These are phyloP conservation scores for Colletotrichum sp. DNA, from an alignment of 2,329 filamentous ascomycete genomes.

Conservation along the genomic window DNA sequence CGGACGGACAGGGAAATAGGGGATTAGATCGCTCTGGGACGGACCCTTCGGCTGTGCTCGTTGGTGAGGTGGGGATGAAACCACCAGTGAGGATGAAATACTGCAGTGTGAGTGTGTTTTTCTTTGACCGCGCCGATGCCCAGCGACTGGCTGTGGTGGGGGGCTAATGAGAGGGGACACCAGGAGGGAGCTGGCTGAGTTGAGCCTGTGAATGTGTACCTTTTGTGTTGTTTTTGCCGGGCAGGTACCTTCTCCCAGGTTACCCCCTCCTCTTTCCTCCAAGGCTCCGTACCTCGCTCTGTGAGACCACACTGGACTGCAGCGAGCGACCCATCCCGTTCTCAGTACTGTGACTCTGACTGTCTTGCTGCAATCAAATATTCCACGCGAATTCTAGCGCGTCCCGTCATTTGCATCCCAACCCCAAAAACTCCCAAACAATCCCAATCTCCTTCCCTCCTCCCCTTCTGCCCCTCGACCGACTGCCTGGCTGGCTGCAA, in stretches of 20 bases:
- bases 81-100: background rate
- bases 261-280: background rate
- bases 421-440: constrained; percentile 10
- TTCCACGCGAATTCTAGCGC: constrained; percentile 23
- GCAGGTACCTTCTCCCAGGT: background rate
- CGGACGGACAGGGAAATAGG: constrained; percentile 2
- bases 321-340: background rate
- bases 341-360: background rate
- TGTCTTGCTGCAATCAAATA: constrained; percentile 9
- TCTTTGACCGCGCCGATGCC: background rate
- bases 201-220: background rate
- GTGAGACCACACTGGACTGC: background rate
- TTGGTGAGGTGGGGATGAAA: constrained; percentile 16
- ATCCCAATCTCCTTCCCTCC: background rate
- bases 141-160: background rate
- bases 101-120: background rate
- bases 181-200: background rate
- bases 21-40: background rate
- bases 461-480: background rate
- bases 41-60: constrained; percentile 4
- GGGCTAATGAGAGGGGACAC: background rate
- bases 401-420: constrained; percentile 19
- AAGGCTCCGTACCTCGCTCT: background rate
- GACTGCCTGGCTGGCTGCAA: constrained; percentile 18
- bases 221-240: background rate